Evolutionary conservation across 208 protist genomes (phyloP).

Genomic region (Novymonas esmeraldas): DNA sequence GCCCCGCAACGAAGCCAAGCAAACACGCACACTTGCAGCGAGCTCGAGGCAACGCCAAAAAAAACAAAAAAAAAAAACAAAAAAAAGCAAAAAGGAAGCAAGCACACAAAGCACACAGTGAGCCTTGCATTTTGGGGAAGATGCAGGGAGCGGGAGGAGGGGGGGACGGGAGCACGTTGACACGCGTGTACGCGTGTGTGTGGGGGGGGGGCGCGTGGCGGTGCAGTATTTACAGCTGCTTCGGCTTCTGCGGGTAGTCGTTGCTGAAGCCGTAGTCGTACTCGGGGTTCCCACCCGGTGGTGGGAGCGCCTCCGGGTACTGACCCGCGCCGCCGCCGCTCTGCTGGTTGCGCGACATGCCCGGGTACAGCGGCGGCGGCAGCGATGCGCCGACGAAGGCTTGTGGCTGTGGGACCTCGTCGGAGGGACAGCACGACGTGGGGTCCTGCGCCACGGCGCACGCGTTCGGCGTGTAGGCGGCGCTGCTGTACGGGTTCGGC

Average conservation of each 20-base stretch:
- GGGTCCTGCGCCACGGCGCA: slow-evolving; percentile 12
- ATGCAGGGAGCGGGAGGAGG: too few relatives aligned
- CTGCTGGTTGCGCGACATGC: neutral
- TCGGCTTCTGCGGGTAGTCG: slow-evolving; percentile 18
- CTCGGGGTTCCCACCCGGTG: neutral
- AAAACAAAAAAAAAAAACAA: too few relatives aligned
- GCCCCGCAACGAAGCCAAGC: too few relatives aligned
- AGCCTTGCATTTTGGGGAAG: too few relatives aligned
- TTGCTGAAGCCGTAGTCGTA: slow-evolving; percentile 2
- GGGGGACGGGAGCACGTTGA: too few relatives aligned
- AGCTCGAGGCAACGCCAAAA: too few relatives aligned
- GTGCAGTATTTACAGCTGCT: slow-evolving; percentile 23
- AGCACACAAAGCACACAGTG: too few relatives aligned
- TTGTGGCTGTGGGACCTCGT: slow-evolving; percentile 21
- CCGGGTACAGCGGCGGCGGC: slow-evolving; percentile 28
- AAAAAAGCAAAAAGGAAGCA: too few relatives aligned
- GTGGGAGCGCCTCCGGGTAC: slow-evolving; percentile 8
- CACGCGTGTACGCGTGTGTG: too few relatives aligned
- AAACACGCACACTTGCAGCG: too few relatives aligned
- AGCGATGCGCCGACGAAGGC: slow-evolving; percentile 21
- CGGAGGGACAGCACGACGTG: slow-evolving; percentile 5
- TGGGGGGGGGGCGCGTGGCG: too few relatives aligned
- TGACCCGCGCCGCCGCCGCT: neutral
- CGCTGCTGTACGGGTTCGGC: slow-evolving; percentile 34
- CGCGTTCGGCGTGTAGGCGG: slow-evolving; percentile 33